Evolutionary conservation across 805 yeast species (phyloP).

Genomic region (Yueomyces sp.): DNA sequence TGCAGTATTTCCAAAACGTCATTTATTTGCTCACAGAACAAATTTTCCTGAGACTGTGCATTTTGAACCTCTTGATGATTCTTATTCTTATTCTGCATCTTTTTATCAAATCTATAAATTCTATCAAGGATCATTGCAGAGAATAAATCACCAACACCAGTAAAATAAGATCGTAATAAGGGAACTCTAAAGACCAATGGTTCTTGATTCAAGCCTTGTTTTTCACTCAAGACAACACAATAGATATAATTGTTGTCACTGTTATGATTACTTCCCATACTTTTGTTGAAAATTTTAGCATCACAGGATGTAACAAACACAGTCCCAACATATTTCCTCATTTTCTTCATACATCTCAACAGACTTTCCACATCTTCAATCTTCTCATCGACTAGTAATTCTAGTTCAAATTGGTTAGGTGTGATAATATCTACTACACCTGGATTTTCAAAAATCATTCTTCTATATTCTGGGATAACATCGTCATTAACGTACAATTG

Average conservation of each 20-base stretch:
- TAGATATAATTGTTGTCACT: constrained; percentile 22
- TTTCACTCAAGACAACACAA: constrained; percentile 31
- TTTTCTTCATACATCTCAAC: constrained; percentile 29
- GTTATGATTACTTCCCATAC: constrained; percentile 5
- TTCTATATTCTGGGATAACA: constrained; percentile 46
- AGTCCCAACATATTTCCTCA: constrained; percentile 30
- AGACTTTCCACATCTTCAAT: constrained; percentile 30
- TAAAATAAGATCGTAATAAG: constrained; percentile 64
- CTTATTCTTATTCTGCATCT: constrained; percentile 1
- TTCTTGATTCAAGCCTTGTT: constrained; percentile 2
- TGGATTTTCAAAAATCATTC: constrained; percentile 23
- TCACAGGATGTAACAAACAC: constrained; percentile 17
- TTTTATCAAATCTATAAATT: constrained; percentile 20
- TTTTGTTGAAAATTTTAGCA: neutral
- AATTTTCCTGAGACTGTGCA: neutral
- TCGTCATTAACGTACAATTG: constrained; percentile 46
- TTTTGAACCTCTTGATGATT: neutral
- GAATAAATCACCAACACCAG: constrained; percentile 91
- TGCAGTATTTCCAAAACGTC: constrained; percentile 23
- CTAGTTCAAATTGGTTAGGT: constrained; percentile 86
- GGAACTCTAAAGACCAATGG: constrained; percentile 34
- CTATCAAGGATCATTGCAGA: constrained; percentile 67
- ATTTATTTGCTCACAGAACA: constrained; percentile 15
- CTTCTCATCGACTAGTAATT: constrained; percentile 43
- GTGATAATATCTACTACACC: constrained; percentile 60